Evolutionary conservation across 148 eudicot genomes (phyloP).

Genomic region (Drosera capensis): DNA sequence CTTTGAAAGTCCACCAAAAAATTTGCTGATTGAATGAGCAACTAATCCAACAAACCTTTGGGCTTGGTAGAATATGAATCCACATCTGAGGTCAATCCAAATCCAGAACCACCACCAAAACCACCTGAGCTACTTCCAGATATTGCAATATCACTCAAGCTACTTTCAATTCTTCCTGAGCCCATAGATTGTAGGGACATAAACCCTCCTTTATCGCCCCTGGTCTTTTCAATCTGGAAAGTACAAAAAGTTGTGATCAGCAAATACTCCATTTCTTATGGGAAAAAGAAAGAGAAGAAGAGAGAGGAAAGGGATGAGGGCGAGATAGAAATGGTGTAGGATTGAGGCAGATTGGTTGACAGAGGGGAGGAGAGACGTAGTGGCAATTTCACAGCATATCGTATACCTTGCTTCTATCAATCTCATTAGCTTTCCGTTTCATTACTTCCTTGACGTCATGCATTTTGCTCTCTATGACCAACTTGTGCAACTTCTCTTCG

Average conservation of each 20-base stretch:
- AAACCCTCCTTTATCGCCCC: constrained; percentile 59
- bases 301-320: no score
- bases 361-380: neutral
- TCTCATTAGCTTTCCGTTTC: constrained; percentile 94
- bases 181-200: constrained; percentile 64
- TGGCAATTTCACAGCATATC: neutral
- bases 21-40: constrained; percentile 1
- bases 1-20: neutral
- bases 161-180: constrained; percentile 48
- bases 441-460: constrained; percentile 90
- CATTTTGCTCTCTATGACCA: constrained; percentile 81
- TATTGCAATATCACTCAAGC: constrained; percentile 44
- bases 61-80: constrained; percentile 65
- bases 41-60: constrained; percentile 46
- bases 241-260: neutral
- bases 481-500: constrained; percentile 89
- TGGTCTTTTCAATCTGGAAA: constrained; percentile 56
- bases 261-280: neutral
- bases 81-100: constrained; percentile 45
- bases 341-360: neutral
- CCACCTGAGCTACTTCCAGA: constrained; percentile 51
- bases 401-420: constrained; percentile 82
- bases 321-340: no score
- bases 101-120: constrained; percentile 75
- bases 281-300: no score